Conservation (phyloP, 2,329 filamentous ascomycete species). For the Talaromyces atroroseus region DNA sequence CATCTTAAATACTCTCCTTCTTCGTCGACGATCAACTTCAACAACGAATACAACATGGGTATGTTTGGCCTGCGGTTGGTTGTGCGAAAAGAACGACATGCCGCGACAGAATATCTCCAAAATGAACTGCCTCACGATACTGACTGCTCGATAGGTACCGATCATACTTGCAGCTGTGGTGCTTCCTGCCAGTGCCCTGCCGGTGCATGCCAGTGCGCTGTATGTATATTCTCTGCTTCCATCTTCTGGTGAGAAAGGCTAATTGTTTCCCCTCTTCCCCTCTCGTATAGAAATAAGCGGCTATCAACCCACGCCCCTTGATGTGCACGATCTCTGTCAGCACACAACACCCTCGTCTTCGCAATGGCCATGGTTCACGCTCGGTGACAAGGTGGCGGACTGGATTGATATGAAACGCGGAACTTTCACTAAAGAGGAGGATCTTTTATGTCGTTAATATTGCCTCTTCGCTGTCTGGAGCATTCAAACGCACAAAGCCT, state of each 20-base stretch:
- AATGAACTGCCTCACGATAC: neutral
- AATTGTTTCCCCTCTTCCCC: neutral
- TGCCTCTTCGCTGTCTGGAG: slow-evolving; percentile 1
- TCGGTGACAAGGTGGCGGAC: neutral
- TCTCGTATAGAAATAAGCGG: neutral
- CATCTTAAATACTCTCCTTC: neutral
- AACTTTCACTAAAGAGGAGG: slow-evolving; percentile 5
- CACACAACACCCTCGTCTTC: neutral
- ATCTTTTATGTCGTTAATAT: neutral
- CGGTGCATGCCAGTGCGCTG: slow-evolving; percentile 7
- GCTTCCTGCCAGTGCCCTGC: slow-evolving; percentile 10
- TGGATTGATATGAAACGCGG: neutral
- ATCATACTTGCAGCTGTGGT: slow-evolving; percentile 11
- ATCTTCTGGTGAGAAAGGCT: neutral
- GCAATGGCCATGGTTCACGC: neutral
- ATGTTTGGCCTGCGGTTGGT: neutral
- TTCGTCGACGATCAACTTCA: neutral
- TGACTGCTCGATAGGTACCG: slow-evolving; percentile 1
- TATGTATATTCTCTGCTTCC: neutral
- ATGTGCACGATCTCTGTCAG: neutral
- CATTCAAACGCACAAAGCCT: neutral
- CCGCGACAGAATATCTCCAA: neutral
- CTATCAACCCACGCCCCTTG: neutral
- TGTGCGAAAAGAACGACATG: neutral
- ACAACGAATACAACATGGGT: neutral